Evolutionary conservation across 2,329 filamentous ascomycete genomes (phyloP), one percentile per base, ranked within the genome.

Genomic region (Coniella lustricola): DNA sequence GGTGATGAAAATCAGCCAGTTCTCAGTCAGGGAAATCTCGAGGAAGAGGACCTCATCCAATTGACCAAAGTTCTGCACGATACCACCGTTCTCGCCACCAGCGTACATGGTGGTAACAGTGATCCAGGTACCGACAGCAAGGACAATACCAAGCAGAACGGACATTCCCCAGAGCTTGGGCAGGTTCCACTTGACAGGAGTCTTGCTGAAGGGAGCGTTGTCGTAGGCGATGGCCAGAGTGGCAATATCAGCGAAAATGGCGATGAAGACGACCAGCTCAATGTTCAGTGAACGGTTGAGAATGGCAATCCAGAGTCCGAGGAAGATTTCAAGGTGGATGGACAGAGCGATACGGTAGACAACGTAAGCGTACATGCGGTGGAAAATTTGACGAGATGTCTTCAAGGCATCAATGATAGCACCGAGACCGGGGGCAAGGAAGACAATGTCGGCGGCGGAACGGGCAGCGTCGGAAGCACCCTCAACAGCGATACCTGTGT

Each of bases 1-100:
- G 56, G 89, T 95, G 71, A 95, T 91, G 75, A 95, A 94, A 70
- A 95, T 95, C 45, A 95, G 79, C 89, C 90, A 95, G 74, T 94
- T 95, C 77, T 95, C 87, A 52, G 89, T 90, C 47, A 95, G 79
- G 12, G 87, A 88, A 67, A 95, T 87, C 71, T 95, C 81, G 33
- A 95, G 82, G 79, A 95, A 95, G 61, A 95, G 70, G 50, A 95
- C 82, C 59, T 83, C 81, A 59, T 95, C 87, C 48, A 87, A 73
- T 64, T 84, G 79, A 77, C 89, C 89, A 60, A 85, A 87, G 73
- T 93, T 91, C 76, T 95, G 86, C 56, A 90, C 85, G 59, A 95
- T 91, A 78, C 89, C 89, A 60, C 85, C 86, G 58, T 86, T 69
- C 60, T 83, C 70, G 55, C 78, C 76, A 55, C 77, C 61, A 65